phyloP scores from a whole-genome alignment of 1,284 basidiomycete species.

The Ustilago bromivora region DNA sequence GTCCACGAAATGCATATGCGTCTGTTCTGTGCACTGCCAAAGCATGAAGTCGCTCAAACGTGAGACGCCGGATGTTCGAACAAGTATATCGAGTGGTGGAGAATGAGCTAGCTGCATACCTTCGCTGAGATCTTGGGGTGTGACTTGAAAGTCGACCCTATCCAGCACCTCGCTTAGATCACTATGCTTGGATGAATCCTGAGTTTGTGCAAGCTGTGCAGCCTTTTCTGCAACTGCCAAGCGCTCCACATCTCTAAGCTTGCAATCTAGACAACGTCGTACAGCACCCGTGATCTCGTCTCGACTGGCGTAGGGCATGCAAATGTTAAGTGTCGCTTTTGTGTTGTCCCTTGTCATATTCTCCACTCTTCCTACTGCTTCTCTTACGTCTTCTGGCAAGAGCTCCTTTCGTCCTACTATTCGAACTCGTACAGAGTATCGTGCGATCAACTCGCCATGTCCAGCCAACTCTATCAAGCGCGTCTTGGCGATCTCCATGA shows the following conservation, averaged over 20 bases:
- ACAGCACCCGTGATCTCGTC: conserved; percentile 80
- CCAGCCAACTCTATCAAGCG: conserved; percentile 83
- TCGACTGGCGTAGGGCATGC: conserved; percentile 90
- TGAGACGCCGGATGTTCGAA: conserved; percentile 91
- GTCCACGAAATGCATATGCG: conserved; percentile 90
- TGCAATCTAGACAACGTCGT: conserved; percentile 29
- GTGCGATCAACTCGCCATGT: conserved; percentile 74
- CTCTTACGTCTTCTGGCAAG: conserved; percentile 81
- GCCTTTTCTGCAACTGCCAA: conserved; percentile 16
- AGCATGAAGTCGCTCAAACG: conserved; percentile 91
- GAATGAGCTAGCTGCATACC: conserved; percentile 74
- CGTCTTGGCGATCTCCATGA: conserved; percentile 87
- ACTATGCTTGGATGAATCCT: neutral
- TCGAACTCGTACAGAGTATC: conserved; percentile 84
- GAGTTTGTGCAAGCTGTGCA: conserved; percentile 4
- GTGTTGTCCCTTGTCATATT: conserved; percentile 81
- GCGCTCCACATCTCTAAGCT: conserved; percentile 39
- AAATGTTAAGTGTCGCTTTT: conserved; percentile 91
- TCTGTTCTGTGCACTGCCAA: conserved; percentile 86
- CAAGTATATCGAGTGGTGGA: conserved; percentile 87
- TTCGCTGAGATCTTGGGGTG: conserved; percentile 24
- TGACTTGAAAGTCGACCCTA: conserved; percentile 17
- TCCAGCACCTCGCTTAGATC: conserved; percentile 8
- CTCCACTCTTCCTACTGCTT: conserved; percentile 81
- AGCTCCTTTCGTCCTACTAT: conserved; percentile 83